Evolutionary conservation across 306 rosid genomes (phyloP).

Genomic region (Cucumis melo): DNA sequence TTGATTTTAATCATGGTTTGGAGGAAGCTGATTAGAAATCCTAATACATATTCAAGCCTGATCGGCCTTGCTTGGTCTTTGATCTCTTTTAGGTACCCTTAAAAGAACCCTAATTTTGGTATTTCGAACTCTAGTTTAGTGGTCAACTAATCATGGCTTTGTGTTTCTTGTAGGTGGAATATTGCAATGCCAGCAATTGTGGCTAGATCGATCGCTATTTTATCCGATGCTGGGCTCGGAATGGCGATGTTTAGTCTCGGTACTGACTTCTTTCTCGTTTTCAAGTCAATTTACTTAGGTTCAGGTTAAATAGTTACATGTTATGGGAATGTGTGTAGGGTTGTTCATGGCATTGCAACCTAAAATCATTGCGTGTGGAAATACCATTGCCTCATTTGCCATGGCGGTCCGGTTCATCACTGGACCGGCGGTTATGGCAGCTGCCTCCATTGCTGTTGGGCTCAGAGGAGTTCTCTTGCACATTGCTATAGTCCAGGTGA

Average conservation of each 20-base stretch:
- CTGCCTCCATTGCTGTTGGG: constrained; percentile 56
- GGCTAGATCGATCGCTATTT: constrained; percentile 52
- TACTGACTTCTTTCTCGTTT: neutral
- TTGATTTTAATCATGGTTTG: constrained; percentile 79
- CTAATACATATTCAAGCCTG: constrained; percentile 75
- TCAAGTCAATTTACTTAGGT: neutral
- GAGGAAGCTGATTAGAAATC: constrained; percentile 70
- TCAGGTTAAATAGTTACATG: neutral
- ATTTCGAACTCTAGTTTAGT: neutral
- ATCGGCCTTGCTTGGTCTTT: constrained; percentile 79
- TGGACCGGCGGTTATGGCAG: constrained; percentile 76
- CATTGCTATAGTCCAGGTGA: constrained; percentile 79
- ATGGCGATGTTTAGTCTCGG: constrained; percentile 98
- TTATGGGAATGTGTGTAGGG: constrained; percentile 17
- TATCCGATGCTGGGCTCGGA: constrained; percentile 80
- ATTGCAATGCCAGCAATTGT: constrained; percentile 64
- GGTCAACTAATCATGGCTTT: neutral
- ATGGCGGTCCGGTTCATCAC: constrained; percentile 71
- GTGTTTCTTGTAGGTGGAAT: constrained; percentile 42
- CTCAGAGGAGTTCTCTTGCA: constrained; percentile 59
- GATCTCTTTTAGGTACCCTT: constrained; percentile 50
- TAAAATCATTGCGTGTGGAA: constrained; percentile 67
- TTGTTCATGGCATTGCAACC: constrained; percentile 90
- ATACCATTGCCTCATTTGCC: constrained; percentile 51
- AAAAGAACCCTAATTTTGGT: neutral